phyloP scores from a whole-genome alignment of 1,139 yeast genomes.

The Ogataea hybrid region DNA sequence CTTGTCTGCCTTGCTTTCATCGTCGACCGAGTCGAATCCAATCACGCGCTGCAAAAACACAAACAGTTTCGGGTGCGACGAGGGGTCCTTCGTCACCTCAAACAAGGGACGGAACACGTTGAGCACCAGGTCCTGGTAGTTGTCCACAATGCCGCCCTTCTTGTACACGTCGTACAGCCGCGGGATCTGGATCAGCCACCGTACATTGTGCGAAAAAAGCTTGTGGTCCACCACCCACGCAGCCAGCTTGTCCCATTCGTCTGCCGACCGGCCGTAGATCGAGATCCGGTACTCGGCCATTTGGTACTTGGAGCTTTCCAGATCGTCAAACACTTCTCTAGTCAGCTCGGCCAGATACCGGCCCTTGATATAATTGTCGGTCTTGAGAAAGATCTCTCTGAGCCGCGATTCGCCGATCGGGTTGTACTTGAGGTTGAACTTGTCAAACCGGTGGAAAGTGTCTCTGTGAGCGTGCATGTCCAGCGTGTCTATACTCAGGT shows the following conservation, averaged over 20 bases:
- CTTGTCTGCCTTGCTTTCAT: slow-evolving; percentile 89
- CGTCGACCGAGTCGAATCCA: slow-evolving; percentile 98
- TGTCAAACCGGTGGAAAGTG: slow-evolving; percentile 96
- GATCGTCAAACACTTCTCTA: slow-evolving; percentile 86
- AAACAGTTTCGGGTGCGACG: slow-evolving; percentile 82
- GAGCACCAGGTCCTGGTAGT: slow-evolving; percentile 71
- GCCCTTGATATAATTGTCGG: slow-evolving; percentile 91
- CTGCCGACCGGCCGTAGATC: slow-evolving; percentile 81
- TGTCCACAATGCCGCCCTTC: slow-evolving; percentile 64
- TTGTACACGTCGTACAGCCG: slow-evolving; percentile 88
- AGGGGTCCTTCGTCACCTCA: slow-evolving; percentile 84
- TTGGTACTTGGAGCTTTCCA: slow-evolving; percentile 93
- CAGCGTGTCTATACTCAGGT: slow-evolving; percentile 89
- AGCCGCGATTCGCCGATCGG: slow-evolving; percentile 98
- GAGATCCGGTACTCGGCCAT: slow-evolving; percentile 97
- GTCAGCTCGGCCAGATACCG: slow-evolving; percentile 90
- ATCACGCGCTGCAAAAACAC: slow-evolving; percentile 89
- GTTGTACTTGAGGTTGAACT: slow-evolving; percentile 93
- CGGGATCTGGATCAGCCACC: slow-evolving; percentile 97
- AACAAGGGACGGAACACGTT: slow-evolving; percentile 88
- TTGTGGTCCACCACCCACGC: slow-evolving; percentile 94
- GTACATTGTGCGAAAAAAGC: slow-evolving; percentile 85
- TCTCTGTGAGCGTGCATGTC: slow-evolving; percentile 99
- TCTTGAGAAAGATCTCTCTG: slow-evolving; percentile 91
- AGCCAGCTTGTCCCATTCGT: slow-evolving; percentile 96